phyloP scores from a whole-genome alignment of 495 filamentous ascomycete species.

The Podospora comata region DNA sequence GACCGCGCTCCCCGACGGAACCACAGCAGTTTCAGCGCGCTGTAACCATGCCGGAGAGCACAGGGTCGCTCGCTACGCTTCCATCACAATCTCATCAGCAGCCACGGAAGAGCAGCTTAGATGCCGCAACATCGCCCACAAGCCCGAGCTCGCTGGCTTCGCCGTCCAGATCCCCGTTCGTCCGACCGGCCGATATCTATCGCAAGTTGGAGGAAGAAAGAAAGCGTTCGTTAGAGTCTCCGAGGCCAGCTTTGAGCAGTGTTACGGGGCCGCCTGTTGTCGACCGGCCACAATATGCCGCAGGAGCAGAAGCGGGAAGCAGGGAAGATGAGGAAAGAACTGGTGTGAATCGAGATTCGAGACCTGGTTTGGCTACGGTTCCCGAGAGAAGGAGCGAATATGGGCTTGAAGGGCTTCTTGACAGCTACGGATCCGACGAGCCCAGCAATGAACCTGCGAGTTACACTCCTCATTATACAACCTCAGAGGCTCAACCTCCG shows the following conservation, averaged over 20 bases:
- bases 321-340: background rate
- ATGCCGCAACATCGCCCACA: conserved; percentile 37
- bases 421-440: conserved; percentile 22
- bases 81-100: conserved; percentile 43
- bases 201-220: conserved; percentile 64
- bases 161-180: conserved; percentile 55
- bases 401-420: conserved; percentile 44
- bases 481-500: background rate
- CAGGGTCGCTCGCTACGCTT: conserved; percentile 18
- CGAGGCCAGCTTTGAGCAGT: conserved; percentile 45
- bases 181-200: conserved; percentile 78
- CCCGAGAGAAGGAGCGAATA: conserved; percentile 59
- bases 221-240: conserved; percentile 52
- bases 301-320: background rate
- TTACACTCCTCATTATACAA: background rate
- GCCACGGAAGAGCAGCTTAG: conserved; percentile 60
- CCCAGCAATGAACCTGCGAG: conserved; percentile 13
- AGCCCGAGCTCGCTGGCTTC: conserved; percentile 10
- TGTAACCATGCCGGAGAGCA: conserved; percentile 21
- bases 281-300: background rate
- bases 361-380: conserved; percentile 51
- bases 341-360: conserved; percentile 8
- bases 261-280: conserved; percentile 3
- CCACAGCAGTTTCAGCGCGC: conserved; percentile 16
- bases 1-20: conserved; percentile 19